These are phyloP conservation scores for Mucor saturninus DNA, from an alignment of 371 early-diverging fungal genomes.

Conservation along the genomic window DNA sequence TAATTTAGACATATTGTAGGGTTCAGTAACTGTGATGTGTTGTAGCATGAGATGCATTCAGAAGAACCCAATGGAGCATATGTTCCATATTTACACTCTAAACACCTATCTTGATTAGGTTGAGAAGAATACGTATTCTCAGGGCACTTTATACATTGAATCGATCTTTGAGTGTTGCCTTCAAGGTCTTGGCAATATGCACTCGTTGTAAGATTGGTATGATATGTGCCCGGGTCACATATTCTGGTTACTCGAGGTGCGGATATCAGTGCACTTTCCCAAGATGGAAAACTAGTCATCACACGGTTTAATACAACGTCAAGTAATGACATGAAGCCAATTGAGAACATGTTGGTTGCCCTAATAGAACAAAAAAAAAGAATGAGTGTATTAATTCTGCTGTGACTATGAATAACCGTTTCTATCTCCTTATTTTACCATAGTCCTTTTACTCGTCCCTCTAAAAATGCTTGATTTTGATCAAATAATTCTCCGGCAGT, in stretches of 20 bases:
- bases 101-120: conserved; percentile 38
- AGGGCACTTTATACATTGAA: conserved; percentile 41
- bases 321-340: conserved; percentile 40
- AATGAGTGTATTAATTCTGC: not conserved
- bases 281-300: conserved; percentile 25
- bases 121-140: conserved; percentile 30
- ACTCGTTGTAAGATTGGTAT: conserved; percentile 15
- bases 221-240: conserved; percentile 31
- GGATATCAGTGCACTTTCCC: conserved; percentile 27
- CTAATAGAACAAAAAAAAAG: conserved; percentile 10
- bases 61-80: conserved; percentile 26
- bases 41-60: conserved; percentile 32
- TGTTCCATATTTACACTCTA: conserved; percentile 32
- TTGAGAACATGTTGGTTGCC: conserved; percentile 34
- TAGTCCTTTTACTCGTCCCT: conserved; percentile 26
- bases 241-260: conserved; percentile 13
- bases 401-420: not conserved
- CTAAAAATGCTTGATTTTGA: conserved; percentile 33
- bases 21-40: conserved; percentile 6
- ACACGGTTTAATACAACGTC: conserved; percentile 24
- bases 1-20: conserved; percentile 21
- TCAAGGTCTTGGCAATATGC: conserved; percentile 26
- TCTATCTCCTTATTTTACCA: conserved; percentile 20
- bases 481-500: conserved; percentile 37
- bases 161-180: conserved; percentile 21